Evolutionary conservation across 345 rosid species (phyloP).

Genomic region (Zanthoxylum bungeanum): DNA sequence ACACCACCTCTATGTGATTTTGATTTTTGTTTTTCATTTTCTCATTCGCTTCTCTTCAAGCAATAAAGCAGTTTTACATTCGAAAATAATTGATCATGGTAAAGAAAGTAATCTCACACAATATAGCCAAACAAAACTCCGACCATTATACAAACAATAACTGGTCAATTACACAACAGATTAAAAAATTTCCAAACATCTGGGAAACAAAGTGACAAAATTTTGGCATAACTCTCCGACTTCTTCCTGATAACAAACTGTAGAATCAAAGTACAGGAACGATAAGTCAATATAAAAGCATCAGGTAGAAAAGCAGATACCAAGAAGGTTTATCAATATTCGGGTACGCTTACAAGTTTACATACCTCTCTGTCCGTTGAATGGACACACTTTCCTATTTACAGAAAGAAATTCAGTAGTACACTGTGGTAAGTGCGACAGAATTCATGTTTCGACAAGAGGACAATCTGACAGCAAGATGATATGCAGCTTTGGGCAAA

Average conservation of each 20-base stretch:
- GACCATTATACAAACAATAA: neutral
- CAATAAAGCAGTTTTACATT: neutral
- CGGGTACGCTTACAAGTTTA: no score
- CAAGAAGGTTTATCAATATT: neutral
- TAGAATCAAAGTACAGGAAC: conserved; percentile 4
- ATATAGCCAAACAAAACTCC: conserved; percentile 4
- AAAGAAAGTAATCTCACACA: neutral
- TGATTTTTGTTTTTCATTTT: no score
- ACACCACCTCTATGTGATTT: no score
- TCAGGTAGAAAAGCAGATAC: neutral
- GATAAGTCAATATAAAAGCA: no score
- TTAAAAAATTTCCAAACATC: no score
- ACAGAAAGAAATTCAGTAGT: conserved; percentile 39
- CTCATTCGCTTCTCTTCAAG: no score
- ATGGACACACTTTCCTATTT: conserved; percentile 20
- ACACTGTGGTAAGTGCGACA: conserved; percentile 7
- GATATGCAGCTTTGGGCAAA: conserved; percentile 18
- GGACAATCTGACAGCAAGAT: conserved; percentile 1
- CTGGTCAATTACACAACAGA: conserved; percentile 1
- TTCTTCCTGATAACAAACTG: conserved; percentile 38
- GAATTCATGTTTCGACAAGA: no score
- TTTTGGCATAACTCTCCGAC: conserved; percentile 7
- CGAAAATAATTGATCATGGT: neutral
- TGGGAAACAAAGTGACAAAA: neutral
- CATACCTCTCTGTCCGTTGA: conserved; percentile 30